Base-by-base conservation (phyloP, 164 flowering plant genomes). In the Piper longum region DNA sequence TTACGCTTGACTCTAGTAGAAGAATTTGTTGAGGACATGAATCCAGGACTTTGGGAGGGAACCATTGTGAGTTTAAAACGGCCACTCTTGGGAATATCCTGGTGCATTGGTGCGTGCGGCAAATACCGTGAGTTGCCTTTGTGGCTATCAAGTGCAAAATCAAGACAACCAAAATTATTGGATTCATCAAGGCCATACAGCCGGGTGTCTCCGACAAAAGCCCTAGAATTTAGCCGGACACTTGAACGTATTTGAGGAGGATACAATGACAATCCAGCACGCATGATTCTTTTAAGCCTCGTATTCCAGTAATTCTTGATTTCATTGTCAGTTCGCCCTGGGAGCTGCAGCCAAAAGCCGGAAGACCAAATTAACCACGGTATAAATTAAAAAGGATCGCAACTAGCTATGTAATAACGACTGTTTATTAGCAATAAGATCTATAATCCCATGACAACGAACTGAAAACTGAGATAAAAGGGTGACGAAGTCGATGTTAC, bases 231-330 rank as follows among this genome's bases (percentile, higher is more conserved):
- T 62, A 73, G 76, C 43, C 77, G 81, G 71, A 80, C 68, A 66
- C 80, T 82, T 63, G 79, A 67, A 71, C 80, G 74, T 61, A 86
- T 55, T 19, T 85, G 95, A 44, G 85, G 83, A 69, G 97, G 97
- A 65, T 95, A 95, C 62, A 91, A 85, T 0, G 97, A 91, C 69
- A 87, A 80, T 43, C 99, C 96, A 64, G 97, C 91, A 63, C 97
- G 87, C 62, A 87, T 93, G 3, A 81, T 80, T 66, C 96, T 81
- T 79, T 95, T 95, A 42, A 89, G 82, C 59, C 97, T 79, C 1
- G 99, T 95, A 61, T 95, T 95, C 99, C 99, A 95, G 63, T 80
- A 95, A 72, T 95, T 93, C 76, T 95, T 95, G 66, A 95, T 91
- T 77, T 95, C 99, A 68, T 95, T 95, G 71, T 95, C 99, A 48